Percentiles rank a stretch among this genome's conserved stretches.
Evolutionary conservation across 148 eudicot genomes (phyloP).

Genomic region (Vaccinium vitisidaea): DNA sequence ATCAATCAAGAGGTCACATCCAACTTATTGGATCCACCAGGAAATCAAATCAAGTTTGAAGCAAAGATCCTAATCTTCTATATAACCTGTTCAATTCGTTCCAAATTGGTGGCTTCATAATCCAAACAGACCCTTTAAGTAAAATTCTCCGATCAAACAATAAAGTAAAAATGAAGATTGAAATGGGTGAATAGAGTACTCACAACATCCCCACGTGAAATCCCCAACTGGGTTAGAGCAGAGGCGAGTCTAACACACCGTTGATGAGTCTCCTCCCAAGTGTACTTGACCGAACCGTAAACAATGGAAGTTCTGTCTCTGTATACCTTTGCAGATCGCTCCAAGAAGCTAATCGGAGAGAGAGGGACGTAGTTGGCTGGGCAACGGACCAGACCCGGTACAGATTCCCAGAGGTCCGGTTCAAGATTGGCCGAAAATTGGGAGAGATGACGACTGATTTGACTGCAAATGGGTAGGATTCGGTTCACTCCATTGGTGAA

Average conservation of each 20-base stretch:
- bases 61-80: neutral
- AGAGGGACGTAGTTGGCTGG: slow-evolving; percentile 38
- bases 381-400: slow-evolving; percentile 35
- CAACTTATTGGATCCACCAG: neutral
- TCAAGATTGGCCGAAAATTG: neutral
- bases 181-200: slow-evolving; percentile 1
- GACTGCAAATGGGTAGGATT: slow-evolving; percentile 4
- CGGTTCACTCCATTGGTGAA: neutral
- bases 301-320: slow-evolving; percentile 33
- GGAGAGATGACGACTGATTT: slow-evolving; percentile 1
- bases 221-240: slow-evolving; percentile 42
- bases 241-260: slow-evolving; percentile 43
- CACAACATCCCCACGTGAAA: slow-evolving; percentile 41
- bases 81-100: neutral
- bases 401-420: slow-evolving; percentile 26
- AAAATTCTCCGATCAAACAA: neutral
- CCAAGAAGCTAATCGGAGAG: slow-evolving; percentile 42
- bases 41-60: neutral
- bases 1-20: neutral
- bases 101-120: neutral
- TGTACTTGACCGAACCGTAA: slow-evolving; percentile 29
- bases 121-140: neutral
- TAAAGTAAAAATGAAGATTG: neutral
- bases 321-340: slow-evolving; percentile 36
- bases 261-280: slow-evolving; percentile 38